Evolutionary conservation across 805 yeast species (phyloP).

Genomic region (Metschnikowia rubicola): DNA sequence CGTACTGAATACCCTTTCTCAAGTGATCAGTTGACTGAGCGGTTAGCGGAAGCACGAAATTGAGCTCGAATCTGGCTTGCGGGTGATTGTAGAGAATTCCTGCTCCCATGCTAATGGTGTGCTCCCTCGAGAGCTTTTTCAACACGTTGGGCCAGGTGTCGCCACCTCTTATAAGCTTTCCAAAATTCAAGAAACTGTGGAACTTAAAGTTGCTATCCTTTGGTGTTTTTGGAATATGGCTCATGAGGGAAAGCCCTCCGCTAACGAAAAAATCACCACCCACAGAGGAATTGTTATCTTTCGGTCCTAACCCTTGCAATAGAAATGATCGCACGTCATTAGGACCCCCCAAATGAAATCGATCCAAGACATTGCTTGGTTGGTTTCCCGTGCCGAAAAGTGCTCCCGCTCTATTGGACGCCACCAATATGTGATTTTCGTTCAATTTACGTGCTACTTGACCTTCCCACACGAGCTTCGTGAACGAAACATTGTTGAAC

Average conservation of each 20-base stretch:
- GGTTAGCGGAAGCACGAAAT: slow-evolving; percentile 49
- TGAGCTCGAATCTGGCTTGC: slow-evolving; percentile 55
- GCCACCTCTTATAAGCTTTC: slow-evolving; percentile 31
- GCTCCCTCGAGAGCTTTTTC: slow-evolving; percentile 11
- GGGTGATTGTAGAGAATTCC: slow-evolving; percentile 56
- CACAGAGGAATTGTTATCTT: slow-evolving; percentile 43
- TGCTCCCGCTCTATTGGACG: slow-evolving; percentile 33
- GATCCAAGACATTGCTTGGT: slow-evolving; percentile 44
- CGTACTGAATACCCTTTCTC: slow-evolving; percentile 56
- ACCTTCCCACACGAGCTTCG: slow-evolving; percentile 42
- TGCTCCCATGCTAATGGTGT: slow-evolving; percentile 42
- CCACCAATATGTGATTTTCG: slow-evolving; percentile 20
- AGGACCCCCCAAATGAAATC: slow-evolving; percentile 58
- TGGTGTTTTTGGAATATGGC: slow-evolving; percentile 40
- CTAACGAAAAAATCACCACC: slow-evolving; percentile 52
- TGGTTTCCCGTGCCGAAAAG: slow-evolving; percentile 20
- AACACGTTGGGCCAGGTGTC: slow-evolving; percentile 11
- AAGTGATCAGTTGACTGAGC: slow-evolving; percentile 43
- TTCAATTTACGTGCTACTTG: slow-evolving; percentile 29
- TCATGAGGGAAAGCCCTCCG: slow-evolving; percentile 44
- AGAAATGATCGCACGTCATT: slow-evolving; percentile 54
- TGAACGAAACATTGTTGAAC: slow-evolving; percentile 25
- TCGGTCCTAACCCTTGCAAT: slow-evolving; percentile 54
- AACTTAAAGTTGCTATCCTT: slow-evolving; percentile 45
- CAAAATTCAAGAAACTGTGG: slow-evolving; percentile 48